These are phyloP conservation scores for Neurospora hispaniola DNA, from an alignment of 495 filamentous ascomycete genomes.

Conservation along the genomic window DNA sequence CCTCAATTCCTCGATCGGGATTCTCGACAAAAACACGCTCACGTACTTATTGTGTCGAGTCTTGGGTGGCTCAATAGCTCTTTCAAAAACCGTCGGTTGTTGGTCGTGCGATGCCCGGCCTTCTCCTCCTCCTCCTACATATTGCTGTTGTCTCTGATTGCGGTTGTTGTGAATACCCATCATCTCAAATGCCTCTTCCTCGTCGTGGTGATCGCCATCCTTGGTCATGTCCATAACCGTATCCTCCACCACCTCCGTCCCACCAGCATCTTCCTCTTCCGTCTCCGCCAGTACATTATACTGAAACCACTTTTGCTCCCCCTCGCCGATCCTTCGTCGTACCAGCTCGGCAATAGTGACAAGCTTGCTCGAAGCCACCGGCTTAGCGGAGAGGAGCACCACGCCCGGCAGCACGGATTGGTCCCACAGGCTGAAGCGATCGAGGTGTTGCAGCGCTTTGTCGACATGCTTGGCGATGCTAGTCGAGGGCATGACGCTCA, in stretches of 20 bases:
- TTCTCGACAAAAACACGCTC: conserved; percentile 48
- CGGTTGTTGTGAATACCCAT: conserved; percentile 18
- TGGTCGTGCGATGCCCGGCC: neutral
- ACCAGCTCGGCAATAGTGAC: conserved; percentile 55
- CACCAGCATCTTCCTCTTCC: conserved; percentile 16
- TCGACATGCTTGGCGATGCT: conserved; percentile 45
- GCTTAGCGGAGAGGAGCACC: conserved; percentile 43
- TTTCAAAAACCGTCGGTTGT: conserved; percentile 32
- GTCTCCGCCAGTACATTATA: conserved; percentile 42
- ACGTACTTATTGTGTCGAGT: conserved; percentile 32
- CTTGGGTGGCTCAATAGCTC: conserved; percentile 24
- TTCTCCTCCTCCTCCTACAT: neutral
- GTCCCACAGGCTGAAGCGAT: conserved; percentile 24
- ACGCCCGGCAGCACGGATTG: conserved; percentile 17
- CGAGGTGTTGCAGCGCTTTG: conserved; percentile 30
- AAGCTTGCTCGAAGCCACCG: conserved; percentile 43
- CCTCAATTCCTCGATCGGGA: conserved; percentile 41
- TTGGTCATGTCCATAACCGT: conserved; percentile 16
- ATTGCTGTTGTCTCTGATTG: neutral
- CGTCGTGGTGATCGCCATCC: conserved; percentile 9
- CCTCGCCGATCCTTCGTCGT: conserved; percentile 45
- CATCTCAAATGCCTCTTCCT: conserved; percentile 38
- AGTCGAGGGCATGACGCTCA: conserved; percentile 44
- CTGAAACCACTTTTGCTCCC: conserved; percentile 47
- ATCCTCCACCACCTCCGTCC: conserved; percentile 27